phyloP scores from a whole-genome alignment of 2,329 filamentous ascomycete genomes.

The Ambrosiella beaveri region DNA sequence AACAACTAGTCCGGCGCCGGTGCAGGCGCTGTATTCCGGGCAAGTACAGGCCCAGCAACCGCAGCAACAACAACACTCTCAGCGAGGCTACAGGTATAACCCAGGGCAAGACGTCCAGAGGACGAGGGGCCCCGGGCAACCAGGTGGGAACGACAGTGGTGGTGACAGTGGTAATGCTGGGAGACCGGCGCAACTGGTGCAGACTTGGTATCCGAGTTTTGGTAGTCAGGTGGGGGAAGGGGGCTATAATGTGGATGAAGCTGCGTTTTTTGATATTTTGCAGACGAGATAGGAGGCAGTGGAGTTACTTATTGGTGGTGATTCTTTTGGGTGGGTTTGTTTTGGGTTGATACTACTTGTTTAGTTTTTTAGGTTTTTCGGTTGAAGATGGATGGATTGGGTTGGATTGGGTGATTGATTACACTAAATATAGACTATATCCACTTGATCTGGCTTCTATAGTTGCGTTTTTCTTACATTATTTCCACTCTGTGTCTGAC shows the following conservation, averaged over 20 bases:
- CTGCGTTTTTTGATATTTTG: background rate
- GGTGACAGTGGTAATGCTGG: slow-evolving; percentile 5
- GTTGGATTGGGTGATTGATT: too few species aligned
- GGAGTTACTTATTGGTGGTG: background rate
- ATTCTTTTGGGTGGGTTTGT: background rate
- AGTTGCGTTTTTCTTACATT: too few species aligned
- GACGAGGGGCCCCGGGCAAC: too few species aligned
- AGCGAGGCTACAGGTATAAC: background rate
- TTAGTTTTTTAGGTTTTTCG: background rate
- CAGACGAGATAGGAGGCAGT: background rate
- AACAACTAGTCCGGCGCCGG: too few species aligned
- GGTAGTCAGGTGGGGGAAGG: background rate
- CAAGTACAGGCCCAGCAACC: background rate
- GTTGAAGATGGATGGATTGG: too few species aligned
- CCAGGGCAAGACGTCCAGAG: too few species aligned
- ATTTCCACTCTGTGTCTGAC: too few species aligned
- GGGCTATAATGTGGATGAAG: background rate
- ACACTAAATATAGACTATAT: too few species aligned
- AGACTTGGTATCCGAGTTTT: slow-evolving; percentile 3
- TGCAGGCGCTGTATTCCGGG: background rate
- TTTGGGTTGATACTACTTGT: background rate
- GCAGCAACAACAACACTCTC: background rate
- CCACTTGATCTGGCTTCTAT: too few species aligned
- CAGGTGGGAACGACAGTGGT: slow-evolving; percentile 4
- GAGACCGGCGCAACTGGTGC: slow-evolving; percentile 5